These are phyloP conservation scores for Suillus tomentosus DNA, from an alignment of 768 basidiomycete genomes.

Conservation along the genomic window DNA sequence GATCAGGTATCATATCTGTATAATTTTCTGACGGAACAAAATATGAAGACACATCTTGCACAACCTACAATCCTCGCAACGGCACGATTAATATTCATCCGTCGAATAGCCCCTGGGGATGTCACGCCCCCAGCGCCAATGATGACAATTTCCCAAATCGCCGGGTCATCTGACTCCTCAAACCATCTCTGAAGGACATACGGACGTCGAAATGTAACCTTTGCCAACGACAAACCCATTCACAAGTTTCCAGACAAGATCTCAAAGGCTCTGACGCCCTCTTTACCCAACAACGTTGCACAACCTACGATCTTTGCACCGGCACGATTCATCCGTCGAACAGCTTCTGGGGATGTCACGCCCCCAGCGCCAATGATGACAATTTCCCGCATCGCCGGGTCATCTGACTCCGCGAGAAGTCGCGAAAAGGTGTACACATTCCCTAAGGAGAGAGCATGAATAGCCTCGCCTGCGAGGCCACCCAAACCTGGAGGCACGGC, in stretches of 20 bases:
- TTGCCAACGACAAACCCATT: background rate
- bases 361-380: conserved; percentile 83
- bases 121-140: too few species aligned
- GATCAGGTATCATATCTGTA: too few species aligned
- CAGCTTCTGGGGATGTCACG: conserved; percentile 62
- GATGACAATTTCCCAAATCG: too few species aligned
- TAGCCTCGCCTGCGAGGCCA: conserved; percentile 73
- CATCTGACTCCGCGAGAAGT: conserved; percentile 46
- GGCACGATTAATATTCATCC: too few species aligned
- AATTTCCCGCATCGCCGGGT: conserved; percentile 47
- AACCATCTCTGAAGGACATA: background rate
- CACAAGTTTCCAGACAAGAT: conserved; percentile 28
- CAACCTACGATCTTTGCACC: conserved; percentile 75
- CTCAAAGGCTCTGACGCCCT: conserved; percentile 57
- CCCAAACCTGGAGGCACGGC: conserved; percentile 69
- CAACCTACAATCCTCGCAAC: too few species aligned
- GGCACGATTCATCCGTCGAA: conserved; percentile 67
- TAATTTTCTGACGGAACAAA: too few species aligned
- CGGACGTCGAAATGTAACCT: background rate
- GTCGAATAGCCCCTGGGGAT: too few species aligned
- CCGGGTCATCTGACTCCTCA: background rate
- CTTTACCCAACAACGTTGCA: conserved; percentile 56
- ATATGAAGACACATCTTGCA: too few species aligned
- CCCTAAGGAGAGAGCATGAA: conserved; percentile 79
- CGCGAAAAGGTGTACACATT: conserved; percentile 67